Base-by-base conservation (phyloP, 202 grass and related monocot genomes). In the Elaeis oleifera region DNA sequence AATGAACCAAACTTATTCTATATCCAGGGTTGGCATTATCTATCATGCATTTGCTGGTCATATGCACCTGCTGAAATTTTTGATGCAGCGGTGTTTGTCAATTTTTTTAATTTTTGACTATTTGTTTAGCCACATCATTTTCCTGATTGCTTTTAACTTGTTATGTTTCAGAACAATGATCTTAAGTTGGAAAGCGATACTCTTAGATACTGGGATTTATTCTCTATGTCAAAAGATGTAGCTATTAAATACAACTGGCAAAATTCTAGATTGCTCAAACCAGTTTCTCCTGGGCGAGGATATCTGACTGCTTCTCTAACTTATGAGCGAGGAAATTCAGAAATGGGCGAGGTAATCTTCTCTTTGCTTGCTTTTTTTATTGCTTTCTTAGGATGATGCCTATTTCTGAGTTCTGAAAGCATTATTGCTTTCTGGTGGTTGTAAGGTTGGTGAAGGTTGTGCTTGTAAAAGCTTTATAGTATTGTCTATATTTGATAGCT, bases 141-240 rank as follows among this genome's bases (percentile, higher is more conserved):
- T 20, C 60, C 51, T 73, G 58, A 74, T 71, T 39, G 31, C 44
- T 62, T 80, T 66, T 58, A 63, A 44, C 39, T 78, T 53, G 72
- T 81, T 73, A 69, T 32, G 16, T 84, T 51, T 23, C 71, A 97
- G 87, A 81, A 80, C 63, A 97, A 97, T 51, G 69, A 79, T 61
- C 74, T 90, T 64, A 91, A 64, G 78, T 56, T 97, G 54, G 87
- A 85, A 68, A 97, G 84, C 50, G 89, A 61, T 69, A 81, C 84
- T 50, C 29, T 65, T 54, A 67, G 76, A 60, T 89, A 83, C 68
- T 97, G 92, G 87, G 77, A 85, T 78, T 85, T 97, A 67, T 81
- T 61, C 1, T 13, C 1, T 49, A 50, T 86, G 50, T 50, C 69
- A 19, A 61, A 83, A 56, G 76, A 79, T 76, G 67, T 67, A 77